Conservation (phyloP, 176 grass and related monocot genomes). For the Miscanthus lutarioriparius region DNA sequence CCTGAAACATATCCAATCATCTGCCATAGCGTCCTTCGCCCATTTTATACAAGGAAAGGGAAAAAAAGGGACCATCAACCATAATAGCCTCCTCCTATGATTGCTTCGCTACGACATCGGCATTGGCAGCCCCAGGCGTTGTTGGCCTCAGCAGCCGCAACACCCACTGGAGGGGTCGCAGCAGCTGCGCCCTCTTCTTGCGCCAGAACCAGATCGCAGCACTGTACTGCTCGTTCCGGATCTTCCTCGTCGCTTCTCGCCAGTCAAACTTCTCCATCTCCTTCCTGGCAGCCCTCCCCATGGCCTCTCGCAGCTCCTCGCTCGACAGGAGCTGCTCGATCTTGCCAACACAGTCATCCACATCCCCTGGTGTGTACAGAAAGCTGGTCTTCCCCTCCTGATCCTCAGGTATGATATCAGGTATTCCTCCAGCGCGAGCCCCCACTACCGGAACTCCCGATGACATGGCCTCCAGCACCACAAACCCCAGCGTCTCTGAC, state of each 20-base stretch:
- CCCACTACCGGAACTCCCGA: slow-evolving; percentile 68
- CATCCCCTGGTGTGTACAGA: slow-evolving; percentile 57
- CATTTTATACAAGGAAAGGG: neutral
- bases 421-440: slow-evolving; percentile 63
- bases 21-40: neutral
- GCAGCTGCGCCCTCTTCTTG: slow-evolving; percentile 56
- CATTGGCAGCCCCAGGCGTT: neutral
- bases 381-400: slow-evolving; percentile 69
- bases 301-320: slow-evolving; percentile 44
- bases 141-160: slow-evolving; percentile 1
- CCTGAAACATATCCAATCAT: neutral
- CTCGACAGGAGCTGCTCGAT: slow-evolving; percentile 48
- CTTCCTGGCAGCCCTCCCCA: slow-evolving; percentile 59
- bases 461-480: slow-evolving; percentile 79
- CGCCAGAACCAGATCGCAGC: slow-evolving; percentile 69
- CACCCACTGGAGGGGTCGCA: slow-evolving; percentile 55
- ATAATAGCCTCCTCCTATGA: neutral
- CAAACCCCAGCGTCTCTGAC: slow-evolving; percentile 72
- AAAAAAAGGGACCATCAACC: neutral
- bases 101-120: neutral
- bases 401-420: slow-evolving; percentile 64
- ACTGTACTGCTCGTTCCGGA: slow-evolving; percentile 69
- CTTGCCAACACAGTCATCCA: slow-evolving; percentile 72
- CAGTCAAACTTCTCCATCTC: slow-evolving; percentile 80
- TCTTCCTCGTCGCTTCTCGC: slow-evolving; percentile 56